Evolutionary conservation across 2,329 filamentous ascomycete species (phyloP).

Genomic region (Achaetomium macrosporum): DNA sequence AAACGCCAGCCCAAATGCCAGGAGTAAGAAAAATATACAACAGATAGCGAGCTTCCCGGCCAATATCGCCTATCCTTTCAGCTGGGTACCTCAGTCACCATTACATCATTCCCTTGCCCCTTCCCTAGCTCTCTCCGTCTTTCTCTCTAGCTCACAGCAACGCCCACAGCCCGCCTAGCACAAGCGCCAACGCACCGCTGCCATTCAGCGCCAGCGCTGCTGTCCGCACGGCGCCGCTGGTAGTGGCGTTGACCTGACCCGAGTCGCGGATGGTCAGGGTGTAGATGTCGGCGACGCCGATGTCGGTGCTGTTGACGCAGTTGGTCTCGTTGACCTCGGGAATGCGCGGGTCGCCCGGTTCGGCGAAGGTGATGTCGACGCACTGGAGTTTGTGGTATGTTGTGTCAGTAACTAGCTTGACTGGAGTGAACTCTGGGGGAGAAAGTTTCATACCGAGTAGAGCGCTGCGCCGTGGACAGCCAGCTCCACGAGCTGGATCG

Average conservation of each 20-base stretch:
- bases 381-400: conserved; percentile 55
- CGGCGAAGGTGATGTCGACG: conserved; percentile 88
- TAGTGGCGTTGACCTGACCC: conserved; percentile 31
- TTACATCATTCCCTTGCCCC: not conserved
- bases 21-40: not conserved
- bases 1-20: not conserved
- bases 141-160: conserved; percentile 36
- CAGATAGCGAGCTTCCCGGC: not conserved
- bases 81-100: not conserved
- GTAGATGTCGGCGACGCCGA: conserved; percentile 74
- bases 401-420: not conserved
- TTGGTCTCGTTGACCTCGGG: conserved; percentile 70
- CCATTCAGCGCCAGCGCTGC: conserved; percentile 17
- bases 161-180: conserved; percentile 35
- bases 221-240: conserved; percentile 26
- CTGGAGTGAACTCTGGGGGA: not conserved
- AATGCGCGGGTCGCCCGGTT: conserved; percentile 62
- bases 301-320: conserved; percentile 79
- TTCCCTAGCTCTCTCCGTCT: not conserved
- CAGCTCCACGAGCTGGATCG: conserved; percentile 79
- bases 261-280: conserved; percentile 50
- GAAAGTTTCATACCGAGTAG: conserved; percentile 60
- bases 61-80: not conserved
- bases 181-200: conserved; percentile 29
- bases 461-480: conserved; percentile 79